Evolutionary conservation across 1,284 basidiomycete genomes (phyloP).

Genomic region (Phylloporus sp.): DNA sequence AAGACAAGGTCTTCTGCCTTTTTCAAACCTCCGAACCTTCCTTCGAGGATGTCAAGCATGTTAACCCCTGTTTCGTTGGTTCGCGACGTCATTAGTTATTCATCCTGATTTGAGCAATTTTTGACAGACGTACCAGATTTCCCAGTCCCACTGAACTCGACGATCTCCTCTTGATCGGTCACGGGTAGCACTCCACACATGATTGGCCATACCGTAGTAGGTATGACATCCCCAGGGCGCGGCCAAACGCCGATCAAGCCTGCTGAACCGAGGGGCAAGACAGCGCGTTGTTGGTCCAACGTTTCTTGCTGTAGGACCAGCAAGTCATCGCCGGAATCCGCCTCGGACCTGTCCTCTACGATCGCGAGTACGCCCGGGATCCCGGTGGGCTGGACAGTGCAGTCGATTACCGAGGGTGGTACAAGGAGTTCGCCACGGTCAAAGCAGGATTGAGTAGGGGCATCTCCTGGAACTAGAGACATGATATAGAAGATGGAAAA

Average conservation of each 20-base stretch:
- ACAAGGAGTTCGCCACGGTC: neutral
- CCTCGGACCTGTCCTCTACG: neutral
- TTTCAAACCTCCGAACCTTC: neutral
- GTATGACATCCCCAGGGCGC: neutral
- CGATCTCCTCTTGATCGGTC: neutral
- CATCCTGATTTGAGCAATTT: neutral
- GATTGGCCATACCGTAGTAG: neutral
- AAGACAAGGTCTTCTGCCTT: neutral
- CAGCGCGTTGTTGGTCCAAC: neutral
- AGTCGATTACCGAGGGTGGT: neutral
- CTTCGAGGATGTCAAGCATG: neutral
- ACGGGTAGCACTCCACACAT: too few species aligned
- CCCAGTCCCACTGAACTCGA: neutral
- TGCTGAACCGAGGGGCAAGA: neutral
- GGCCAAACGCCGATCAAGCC: constrained; percentile 3
- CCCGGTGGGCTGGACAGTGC: neutral
- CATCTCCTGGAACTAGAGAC: neutral
- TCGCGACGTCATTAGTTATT: neutral
- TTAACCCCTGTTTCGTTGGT: neutral
- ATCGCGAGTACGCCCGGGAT: neutral
- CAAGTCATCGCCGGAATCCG: neutral
- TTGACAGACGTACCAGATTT: neutral
- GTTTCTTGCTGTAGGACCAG: neutral
- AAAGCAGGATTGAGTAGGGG: neutral
- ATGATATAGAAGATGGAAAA: neutral